phyloP scores from a whole-genome alignment of 2,329 filamentous ascomycete genomes.

The Trichoderma endophyticum region DNA sequence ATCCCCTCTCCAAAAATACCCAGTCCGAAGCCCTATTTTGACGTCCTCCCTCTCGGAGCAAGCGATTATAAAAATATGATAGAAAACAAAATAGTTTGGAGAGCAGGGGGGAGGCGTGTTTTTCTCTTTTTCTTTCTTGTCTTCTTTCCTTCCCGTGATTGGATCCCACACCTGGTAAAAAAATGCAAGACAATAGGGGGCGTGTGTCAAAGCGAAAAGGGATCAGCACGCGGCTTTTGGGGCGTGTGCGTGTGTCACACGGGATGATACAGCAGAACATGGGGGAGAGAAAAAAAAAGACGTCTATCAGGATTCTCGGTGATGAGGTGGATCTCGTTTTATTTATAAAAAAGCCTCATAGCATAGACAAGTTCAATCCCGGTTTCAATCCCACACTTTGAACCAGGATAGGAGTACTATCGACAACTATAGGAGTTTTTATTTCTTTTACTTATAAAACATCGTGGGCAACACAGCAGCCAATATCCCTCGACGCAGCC shows the following conservation, averaged over 20 bases:
- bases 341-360: not conserved
- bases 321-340: not conserved
- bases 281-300: not conserved
- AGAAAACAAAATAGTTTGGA: not conserved
- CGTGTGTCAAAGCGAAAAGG: not conserved
- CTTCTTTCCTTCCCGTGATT: not conserved
- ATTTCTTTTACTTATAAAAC: not conserved
- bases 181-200: not conserved
- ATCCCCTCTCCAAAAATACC: not conserved
- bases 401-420: not conserved
- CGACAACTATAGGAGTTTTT: not conserved
- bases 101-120: not conserved
- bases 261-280: not conserved
- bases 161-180: not conserved
- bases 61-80: not conserved
- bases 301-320: not conserved
- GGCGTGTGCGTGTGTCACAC: not conserved
- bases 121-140: not conserved
- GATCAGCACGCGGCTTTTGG: not conserved
- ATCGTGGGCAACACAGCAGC: not conserved
- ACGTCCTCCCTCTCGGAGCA: not conserved
- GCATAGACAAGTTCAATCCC: not conserved
- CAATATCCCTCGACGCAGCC: not conserved
- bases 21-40: not conserved
- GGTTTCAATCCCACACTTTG: not conserved